Percentiles rank a stretch among this genome's conserved stretches.
Conservation (phyloP, 805 yeast species). For the Wickerhamiella musiphila region DNA sequence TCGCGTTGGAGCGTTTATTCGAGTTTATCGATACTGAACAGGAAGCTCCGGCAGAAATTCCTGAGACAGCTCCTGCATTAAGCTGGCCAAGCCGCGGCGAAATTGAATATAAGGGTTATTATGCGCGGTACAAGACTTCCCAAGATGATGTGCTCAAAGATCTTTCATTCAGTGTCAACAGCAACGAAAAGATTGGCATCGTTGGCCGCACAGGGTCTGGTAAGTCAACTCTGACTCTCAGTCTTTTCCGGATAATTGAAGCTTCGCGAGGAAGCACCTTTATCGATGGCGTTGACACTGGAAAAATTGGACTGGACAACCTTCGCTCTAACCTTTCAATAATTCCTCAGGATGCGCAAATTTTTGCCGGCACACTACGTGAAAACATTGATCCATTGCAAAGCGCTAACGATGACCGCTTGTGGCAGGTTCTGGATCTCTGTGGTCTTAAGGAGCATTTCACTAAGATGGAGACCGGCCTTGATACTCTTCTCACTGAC, state of each 20-base stretch:
- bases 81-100: slow-evolving; percentile 66
- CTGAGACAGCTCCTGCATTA: slow-evolving; percentile 36
- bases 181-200: slow-evolving; percentile 69
- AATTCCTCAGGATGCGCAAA: slow-evolving; percentile 63
- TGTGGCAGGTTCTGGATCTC: slow-evolving; percentile 44
- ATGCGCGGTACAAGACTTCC: slow-evolving; percentile 70
- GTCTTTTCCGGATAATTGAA: slow-evolving; percentile 48
- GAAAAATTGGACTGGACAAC: slow-evolving; percentile 37
- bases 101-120: slow-evolving; percentile 49
- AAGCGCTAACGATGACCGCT: slow-evolving; percentile 31
- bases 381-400: slow-evolving; percentile 51
- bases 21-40: slow-evolving; percentile 48
- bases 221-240: slow-evolving; percentile 80
- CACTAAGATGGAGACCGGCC: slow-evolving; percentile 35
- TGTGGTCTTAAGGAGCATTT: slow-evolving; percentile 34
- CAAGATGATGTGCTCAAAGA: slow-evolving; percentile 67
- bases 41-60: slow-evolving; percentile 68
- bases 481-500: slow-evolving; percentile 37
- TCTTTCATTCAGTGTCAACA: slow-evolving; percentile 55
- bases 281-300: slow-evolving; percentile 42
- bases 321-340: slow-evolving; percentile 44
- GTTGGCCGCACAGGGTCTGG: slow-evolving; percentile 98
- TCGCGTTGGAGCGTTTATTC: slow-evolving; percentile 48
- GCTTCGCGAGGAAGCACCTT: slow-evolving; percentile 33
- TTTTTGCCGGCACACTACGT: slow-evolving; percentile 49